Evolutionary conservation across 1,139 yeast species (phyloP).

Genomic region (Hanseniaspora sp.): DNA sequence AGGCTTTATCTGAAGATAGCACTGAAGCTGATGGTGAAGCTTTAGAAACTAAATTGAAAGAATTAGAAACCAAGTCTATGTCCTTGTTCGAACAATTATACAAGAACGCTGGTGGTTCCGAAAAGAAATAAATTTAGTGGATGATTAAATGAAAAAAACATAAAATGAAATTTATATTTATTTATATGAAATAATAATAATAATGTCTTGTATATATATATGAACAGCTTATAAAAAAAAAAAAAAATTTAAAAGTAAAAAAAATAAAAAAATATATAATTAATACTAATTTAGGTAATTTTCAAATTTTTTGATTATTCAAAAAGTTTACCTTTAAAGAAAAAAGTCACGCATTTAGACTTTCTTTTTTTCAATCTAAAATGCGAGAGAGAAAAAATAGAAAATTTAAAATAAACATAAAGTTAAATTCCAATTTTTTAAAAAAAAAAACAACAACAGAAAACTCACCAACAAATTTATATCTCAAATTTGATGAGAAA

Average conservation of each 20-base stretch:
- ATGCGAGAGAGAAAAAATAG: too few species aligned
- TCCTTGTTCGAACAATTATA: conserved; percentile 92
- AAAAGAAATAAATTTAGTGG: conserved; percentile 3
- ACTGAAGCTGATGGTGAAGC: conserved; percentile 73
- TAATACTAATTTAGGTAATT: too few species aligned
- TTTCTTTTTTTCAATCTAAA: too few species aligned
- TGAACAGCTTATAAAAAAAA: not conserved
- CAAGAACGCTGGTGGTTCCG: conserved; percentile 43
- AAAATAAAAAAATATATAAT: too few species aligned
- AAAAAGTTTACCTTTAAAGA: too few species aligned
- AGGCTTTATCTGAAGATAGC: conserved; percentile 70
- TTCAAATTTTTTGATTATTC: not conserved
- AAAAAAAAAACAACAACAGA: too few species aligned
- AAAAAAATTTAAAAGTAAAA: not conserved
- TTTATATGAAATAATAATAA: not conserved
- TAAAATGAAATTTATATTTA: too few species aligned
- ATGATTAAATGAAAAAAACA: too few species aligned
- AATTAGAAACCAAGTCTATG: conserved; percentile 82
- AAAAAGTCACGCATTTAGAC: too few species aligned
- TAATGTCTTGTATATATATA: conserved; percentile 1
- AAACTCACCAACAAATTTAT: too few species aligned
- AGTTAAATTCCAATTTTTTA: too few species aligned
- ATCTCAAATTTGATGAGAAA: conserved; percentile 3
- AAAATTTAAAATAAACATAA: too few species aligned
- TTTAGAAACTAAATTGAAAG: conserved; percentile 87